Evolutionary conservation across 2,329 filamentous ascomycete species (phyloP), one percentile per base, ranked within the genome.

Genomic region (Phialophora expanda): DNA sequence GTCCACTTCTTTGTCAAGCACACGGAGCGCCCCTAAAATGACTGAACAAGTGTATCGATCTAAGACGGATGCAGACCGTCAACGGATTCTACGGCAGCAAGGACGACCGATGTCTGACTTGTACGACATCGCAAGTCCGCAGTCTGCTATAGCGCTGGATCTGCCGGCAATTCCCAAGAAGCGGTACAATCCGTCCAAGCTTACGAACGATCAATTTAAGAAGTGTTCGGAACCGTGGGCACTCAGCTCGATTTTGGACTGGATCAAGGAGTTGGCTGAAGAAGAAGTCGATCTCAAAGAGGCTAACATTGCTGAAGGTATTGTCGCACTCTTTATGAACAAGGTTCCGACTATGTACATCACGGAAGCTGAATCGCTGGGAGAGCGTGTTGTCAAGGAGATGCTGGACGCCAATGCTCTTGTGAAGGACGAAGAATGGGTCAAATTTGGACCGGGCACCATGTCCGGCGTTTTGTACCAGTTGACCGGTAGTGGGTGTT

Each of bases 331-430:
- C 6, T 98, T 99, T 76, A 96, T 92, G 1, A 87, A 91, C 78
- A 98, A 97, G 78, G 93, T 99, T 0, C 93, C 95, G 0, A 99
- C 93, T 0, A 97, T 99, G 92, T 98, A 99, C 73, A 94, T 95
- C 50, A 93, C 94, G 5, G 96, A 99, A 81, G 95, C 95, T 0
- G 95, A 99, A 76, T 90, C 89, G 0, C 83, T 99, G 59, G 92
- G 91, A 68, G 86, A 87, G 65, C 87, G 87, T 48, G 91, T 97
- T 0, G 88, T 96, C 1, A 83, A 87, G 62, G 86, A 89, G 55
- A 95, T 99, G 91, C 86, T 94, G 70, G 84, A 86, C 26, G 87
- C 89, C 8, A 89, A 89, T 46, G 91, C 92, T 11, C 81, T 99
- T 34, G 82, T 96, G 4, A 89, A 89, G 14, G 94, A 97, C 38